A percentile compares a stretch with the other conserved stretches of the same genome.
These are phyloP conservation scores for Eucalyptus marginata DNA, from an alignment of 345 rosid genomes.

Conservation along the genomic window DNA sequence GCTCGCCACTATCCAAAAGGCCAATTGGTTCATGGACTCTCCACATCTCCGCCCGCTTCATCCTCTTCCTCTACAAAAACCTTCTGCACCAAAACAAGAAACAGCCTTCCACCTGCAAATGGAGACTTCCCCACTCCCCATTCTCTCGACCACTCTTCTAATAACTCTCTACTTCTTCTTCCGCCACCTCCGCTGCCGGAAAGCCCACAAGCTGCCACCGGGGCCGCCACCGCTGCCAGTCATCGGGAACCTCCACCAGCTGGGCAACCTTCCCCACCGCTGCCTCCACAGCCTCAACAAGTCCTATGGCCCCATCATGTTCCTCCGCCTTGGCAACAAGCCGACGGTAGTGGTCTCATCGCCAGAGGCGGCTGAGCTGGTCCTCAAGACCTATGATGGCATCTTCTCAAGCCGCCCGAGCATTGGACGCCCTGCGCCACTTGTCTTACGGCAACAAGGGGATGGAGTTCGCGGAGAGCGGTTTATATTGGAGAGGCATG, in stretches of 20 bases:
- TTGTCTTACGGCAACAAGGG: conserved; percentile 1
- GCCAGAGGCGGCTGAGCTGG: conserved; percentile 20
- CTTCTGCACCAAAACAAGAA: not conserved
- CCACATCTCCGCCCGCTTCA: not conserved
- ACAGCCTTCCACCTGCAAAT: not conserved
- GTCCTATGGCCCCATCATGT: conserved; percentile 33
- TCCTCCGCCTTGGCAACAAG: conserved; percentile 20
- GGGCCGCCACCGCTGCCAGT: not conserved
- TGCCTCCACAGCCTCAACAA: conserved; percentile 12
- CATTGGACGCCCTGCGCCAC: not conserved
- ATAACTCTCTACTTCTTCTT: not conserved
- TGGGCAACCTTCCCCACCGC: conserved; percentile 29
- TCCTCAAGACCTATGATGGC: conserved; percentile 18
- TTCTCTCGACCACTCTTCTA: not conserved
- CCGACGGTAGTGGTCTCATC: conserved; percentile 32
- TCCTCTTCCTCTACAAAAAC: not conserved
- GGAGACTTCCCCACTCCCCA: not conserved
- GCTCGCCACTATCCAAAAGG: not conserved
- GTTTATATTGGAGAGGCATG: conserved; percentile 19
- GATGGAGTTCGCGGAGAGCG: conserved; percentile 8
- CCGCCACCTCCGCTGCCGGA: not conserved
- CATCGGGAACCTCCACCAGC: conserved; percentile 23
- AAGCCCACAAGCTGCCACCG: not conserved
- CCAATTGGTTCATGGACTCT: fast-evolving
- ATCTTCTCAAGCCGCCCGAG: conserved; percentile 25